phyloP scores from a whole-genome alignment of 768 basidiomycete genomes.

The Cystoderma amianthinum region DNA sequence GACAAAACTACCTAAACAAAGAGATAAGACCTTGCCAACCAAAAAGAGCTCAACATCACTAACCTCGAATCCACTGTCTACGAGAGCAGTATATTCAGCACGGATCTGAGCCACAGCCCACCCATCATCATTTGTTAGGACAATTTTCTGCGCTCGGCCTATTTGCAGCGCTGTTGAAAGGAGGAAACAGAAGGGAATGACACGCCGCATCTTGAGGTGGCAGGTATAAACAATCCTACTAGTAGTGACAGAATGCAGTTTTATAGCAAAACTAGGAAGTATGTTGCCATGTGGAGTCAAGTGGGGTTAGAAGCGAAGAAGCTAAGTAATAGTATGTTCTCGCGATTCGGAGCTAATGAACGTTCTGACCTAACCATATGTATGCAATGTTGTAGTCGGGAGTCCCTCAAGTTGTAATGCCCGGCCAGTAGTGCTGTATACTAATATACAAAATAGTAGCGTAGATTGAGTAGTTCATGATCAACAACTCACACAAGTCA shows the following conservation, averaged over 20 bases:
- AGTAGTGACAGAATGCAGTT: too few relatives aligned
- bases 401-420: too few relatives aligned
- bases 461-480: too few relatives aligned
- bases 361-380: not conserved
- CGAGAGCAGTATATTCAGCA: constrained; percentile 30
- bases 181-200: constrained; percentile 2
- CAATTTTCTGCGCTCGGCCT: constrained; percentile 10
- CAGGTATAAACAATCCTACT: too few relatives aligned
- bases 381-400: too few relatives aligned
- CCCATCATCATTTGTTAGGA: constrained; percentile 29
- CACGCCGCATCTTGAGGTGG: not conserved
- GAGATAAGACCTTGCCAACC: not conserved
- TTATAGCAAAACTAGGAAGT: not conserved
- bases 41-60: constrained; percentile 5
- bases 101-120: constrained; percentile 43
- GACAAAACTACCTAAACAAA: constrained; percentile 36
- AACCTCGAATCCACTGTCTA: constrained; percentile 29
- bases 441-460: too few relatives aligned
- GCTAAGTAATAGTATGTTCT: not conserved
- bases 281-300: not conserved
- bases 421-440: too few relatives aligned
- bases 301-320: not conserved
- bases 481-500: too few relatives aligned
- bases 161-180: constrained; percentile 3
- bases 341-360: not conserved